These are phyloP conservation scores for Pichia exigua DNA, from an alignment of 805 yeast species.

Conservation along the genomic window DNA sequence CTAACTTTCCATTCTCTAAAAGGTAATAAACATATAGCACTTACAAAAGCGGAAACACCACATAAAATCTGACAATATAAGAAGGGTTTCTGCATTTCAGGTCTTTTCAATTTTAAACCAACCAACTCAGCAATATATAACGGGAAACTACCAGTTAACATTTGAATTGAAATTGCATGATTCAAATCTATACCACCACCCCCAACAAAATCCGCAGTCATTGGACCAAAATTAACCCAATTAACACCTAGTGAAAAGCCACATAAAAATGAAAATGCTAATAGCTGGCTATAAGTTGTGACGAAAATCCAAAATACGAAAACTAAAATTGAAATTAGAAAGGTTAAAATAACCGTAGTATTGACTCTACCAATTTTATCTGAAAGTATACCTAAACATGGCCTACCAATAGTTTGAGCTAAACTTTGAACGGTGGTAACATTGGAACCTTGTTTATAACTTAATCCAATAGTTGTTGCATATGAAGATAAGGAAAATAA, in stretches of 20 bases:
- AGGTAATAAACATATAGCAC: slow-evolving; percentile 36
- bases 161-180: slow-evolving; percentile 23
- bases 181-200: slow-evolving; percentile 25
- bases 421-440: slow-evolving; percentile 40
- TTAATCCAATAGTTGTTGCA: slow-evolving; percentile 41
- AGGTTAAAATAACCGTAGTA: slow-evolving; percentile 31
- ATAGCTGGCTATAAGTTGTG: slow-evolving; percentile 32
- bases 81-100: slow-evolving; percentile 36
- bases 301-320: slow-evolving; percentile 45
- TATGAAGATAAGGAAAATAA: slow-evolving; percentile 43
- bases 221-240: slow-evolving; percentile 30
- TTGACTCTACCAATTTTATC: slow-evolving; percentile 43
- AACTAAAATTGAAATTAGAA: slow-evolving; percentile 30
- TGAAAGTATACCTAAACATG: slow-evolving; percentile 38
- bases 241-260: slow-evolving; percentile 43
- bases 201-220: slow-evolving; percentile 29
- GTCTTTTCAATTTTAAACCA: slow-evolving; percentile 24
- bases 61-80: slow-evolving; percentile 55
- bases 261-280: slow-evolving; percentile 36
- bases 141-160: slow-evolving; percentile 26
- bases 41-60: slow-evolving; percentile 38
- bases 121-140: slow-evolving; percentile 27
- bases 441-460: slow-evolving; percentile 37
- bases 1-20: slow-evolving; percentile 50
- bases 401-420: slow-evolving; percentile 45